Evolutionary conservation across 1,284 basidiomycete species (phyloP), one percentile per base, ranked within the genome.

Genomic region (Coniferiporia weirii): DNA sequence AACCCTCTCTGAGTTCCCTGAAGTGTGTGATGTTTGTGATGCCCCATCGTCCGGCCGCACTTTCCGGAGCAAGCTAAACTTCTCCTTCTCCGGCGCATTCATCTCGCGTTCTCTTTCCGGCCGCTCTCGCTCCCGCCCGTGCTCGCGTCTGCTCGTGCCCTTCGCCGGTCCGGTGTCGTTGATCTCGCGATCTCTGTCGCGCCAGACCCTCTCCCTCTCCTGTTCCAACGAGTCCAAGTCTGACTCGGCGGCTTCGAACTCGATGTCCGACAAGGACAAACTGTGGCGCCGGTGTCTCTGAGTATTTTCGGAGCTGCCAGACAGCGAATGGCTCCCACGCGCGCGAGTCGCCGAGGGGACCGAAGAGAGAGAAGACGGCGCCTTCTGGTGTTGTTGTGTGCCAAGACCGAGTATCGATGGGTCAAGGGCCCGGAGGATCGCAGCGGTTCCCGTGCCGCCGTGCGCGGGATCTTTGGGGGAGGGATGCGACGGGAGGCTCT

Each of bases 371-470:
- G 50, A 36, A 1, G 32, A 32, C 12, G 17, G 36, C 17, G 38
- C 10, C 38, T 52, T 52, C 2, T 40, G 35, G n/a, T 36, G 40
- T 13, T 52, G 51, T 8, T 17, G n/a, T 56, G 55, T 19, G 19
- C 56, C 50, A 19, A 52, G 22, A 12, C 47, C 47, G 22, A 54
- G 45, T 36, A 58, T 58, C 27, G 57, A 54, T 8, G 64, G 57
- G 51, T 65, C 64, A 19, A 65, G 50, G 12, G 62, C 57, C 22
- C 62, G 56, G 38, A 65, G 49, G 27, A 65, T 65, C 10, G 62
- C 53, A 44, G 62, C 54, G 6, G 62, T 51, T 3, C 57, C 57
- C 46, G 52, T 43, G 20, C 22, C 46, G 19, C 48, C 44, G 13
- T n/a, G 20, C 32, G 32, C n/a, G 6, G 10, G 34, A 13, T 15